phyloP scores from a whole-genome alignment of 805 yeast species.

The Isabelozyma pseudorhagii region DNA sequence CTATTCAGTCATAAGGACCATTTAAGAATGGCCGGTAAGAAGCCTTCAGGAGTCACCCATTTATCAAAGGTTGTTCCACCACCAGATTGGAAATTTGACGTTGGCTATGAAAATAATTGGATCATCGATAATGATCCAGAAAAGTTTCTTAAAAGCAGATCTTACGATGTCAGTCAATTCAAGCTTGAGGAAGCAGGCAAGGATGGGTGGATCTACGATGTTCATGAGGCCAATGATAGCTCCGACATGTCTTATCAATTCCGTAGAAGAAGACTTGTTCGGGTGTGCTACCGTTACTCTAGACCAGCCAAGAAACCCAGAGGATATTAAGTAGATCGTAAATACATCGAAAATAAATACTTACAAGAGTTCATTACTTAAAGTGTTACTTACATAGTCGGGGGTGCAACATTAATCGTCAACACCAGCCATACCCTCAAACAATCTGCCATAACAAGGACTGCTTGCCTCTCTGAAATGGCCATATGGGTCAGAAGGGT shows the following conservation, averaged over 20 bases:
- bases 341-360: too few species aligned
- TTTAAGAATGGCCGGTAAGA: conserved; percentile 36
- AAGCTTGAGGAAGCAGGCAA: conserved; percentile 24
- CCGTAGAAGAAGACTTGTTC: conserved; percentile 54
- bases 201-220: conserved; percentile 54
- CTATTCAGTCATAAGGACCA: conserved; percentile 53
- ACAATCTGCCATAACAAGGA: conserved; percentile 47
- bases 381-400: background rate
- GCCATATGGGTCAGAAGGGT: conserved; percentile 44
- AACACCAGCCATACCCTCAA: conserved; percentile 45
- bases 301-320: conserved; percentile 13
- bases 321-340: background rate
- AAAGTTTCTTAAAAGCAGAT: conserved; percentile 51
- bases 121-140: conserved; percentile 51
- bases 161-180: conserved; percentile 17
- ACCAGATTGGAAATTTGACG: conserved; percentile 66
- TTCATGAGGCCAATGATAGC: conserved; percentile 11
- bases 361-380: too few species aligned
- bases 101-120: conserved; percentile 57
- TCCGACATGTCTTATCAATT: conserved; percentile 42
- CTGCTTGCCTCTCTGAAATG: conserved; percentile 46
- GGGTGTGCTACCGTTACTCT: conserved; percentile 50
- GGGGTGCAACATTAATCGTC: conserved; percentile 5
- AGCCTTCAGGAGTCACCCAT: conserved; percentile 62
- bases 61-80: conserved; percentile 66